A percentile compares a stretch with the other conserved stretches of the same genome.
Conservation (phyloP, 768 basidiomycete species). For the Lentinula lateritia region DNA sequence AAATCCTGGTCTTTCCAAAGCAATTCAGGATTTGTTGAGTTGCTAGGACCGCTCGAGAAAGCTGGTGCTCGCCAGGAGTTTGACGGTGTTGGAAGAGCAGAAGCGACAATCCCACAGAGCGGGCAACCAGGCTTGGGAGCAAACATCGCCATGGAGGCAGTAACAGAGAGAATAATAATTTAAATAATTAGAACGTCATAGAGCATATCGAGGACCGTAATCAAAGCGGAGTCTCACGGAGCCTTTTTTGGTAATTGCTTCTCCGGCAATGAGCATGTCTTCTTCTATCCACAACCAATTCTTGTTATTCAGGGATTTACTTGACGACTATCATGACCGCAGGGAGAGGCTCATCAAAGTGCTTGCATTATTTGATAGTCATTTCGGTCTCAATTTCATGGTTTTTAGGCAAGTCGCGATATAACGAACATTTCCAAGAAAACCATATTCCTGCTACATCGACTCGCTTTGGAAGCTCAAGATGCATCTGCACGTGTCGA, state of each 20-base stretch:
- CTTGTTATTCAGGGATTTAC: slow-evolving; percentile 56
- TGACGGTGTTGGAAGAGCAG: slow-evolving; percentile 39
- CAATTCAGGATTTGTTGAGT: slow-evolving; percentile 50
- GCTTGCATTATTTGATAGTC: slow-evolving; percentile 6
- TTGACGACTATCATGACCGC: slow-evolving; percentile 83
- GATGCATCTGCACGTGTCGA: slow-evolving; percentile 22
- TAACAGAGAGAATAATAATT: not conserved
- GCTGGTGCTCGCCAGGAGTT: slow-evolving; percentile 41
- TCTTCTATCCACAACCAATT: slow-evolving; percentile 34
- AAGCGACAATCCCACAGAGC: slow-evolving; percentile 67
- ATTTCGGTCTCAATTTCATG: not conserved
- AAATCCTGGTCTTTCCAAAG: slow-evolving; percentile 77
- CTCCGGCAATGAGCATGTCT: slow-evolving; percentile 7
- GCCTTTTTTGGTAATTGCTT: slow-evolving; percentile 3
- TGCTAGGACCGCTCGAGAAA: slow-evolving; percentile 26
- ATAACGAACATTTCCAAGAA: slow-evolving; percentile 91
- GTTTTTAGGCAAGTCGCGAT: slow-evolving; percentile 68
- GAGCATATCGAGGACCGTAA: not conserved
- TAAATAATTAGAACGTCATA: not conserved
- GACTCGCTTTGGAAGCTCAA: slow-evolving; percentile 36
- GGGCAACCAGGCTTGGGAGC: slow-evolving; percentile 66
- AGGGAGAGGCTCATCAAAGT: slow-evolving; percentile 92
- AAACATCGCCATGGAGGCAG: slow-evolving; percentile 40
- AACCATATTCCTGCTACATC: slow-evolving; percentile 88
- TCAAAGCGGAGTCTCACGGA: slow-evolving; percentile 7